phyloP scores from a whole-genome alignment of 192 early-diverging fungal genomes.

The Coemansia sp. region DNA sequence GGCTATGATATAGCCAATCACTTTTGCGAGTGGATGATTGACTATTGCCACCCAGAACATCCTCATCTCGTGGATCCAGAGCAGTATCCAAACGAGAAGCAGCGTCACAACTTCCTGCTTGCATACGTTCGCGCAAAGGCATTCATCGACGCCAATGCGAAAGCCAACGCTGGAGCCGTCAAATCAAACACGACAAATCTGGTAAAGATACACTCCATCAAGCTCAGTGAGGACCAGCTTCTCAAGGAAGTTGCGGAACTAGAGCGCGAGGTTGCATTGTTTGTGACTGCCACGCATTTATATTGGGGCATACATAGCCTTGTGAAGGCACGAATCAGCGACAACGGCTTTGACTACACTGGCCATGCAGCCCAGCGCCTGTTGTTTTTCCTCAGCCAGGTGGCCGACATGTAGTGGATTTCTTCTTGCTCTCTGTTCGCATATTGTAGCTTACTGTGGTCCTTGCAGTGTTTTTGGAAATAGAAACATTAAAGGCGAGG shows the following conservation, averaged over 20 bases:
- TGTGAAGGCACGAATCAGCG: constrained; percentile 50
- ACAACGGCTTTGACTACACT: constrained; percentile 79
- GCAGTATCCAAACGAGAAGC: constrained; percentile 52
- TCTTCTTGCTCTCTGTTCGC: neutral
- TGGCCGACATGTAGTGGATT: neutral
- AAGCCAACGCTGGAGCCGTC: constrained; percentile 6
- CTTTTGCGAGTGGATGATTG: constrained; percentile 80
- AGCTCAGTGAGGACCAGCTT: too few relatives aligned
- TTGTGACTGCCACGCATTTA: too few relatives aligned
- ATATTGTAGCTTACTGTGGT: too few relatives aligned
- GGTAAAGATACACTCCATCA: neutral
- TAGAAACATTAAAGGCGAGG: too few relatives aligned
- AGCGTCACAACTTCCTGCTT: constrained; percentile 55
- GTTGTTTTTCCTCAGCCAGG: too few relatives aligned
- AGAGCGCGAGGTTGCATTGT: too few relatives aligned
- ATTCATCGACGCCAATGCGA: too few relatives aligned
- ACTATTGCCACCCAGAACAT: constrained; percentile 65
- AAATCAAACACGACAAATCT: constrained; percentile 19
- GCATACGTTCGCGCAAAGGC: constrained; percentile 64
- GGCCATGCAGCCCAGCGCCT: constrained; percentile 64
- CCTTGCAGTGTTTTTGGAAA: too few relatives aligned
- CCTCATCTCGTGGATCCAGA: constrained; percentile 52
- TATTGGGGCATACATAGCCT: too few relatives aligned
- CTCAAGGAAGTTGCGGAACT: too few relatives aligned
- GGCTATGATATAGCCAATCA: constrained; percentile 61